Conservation (phyloP, 345 rosid genomes). For the Eucalyptus microcorys region DNA sequence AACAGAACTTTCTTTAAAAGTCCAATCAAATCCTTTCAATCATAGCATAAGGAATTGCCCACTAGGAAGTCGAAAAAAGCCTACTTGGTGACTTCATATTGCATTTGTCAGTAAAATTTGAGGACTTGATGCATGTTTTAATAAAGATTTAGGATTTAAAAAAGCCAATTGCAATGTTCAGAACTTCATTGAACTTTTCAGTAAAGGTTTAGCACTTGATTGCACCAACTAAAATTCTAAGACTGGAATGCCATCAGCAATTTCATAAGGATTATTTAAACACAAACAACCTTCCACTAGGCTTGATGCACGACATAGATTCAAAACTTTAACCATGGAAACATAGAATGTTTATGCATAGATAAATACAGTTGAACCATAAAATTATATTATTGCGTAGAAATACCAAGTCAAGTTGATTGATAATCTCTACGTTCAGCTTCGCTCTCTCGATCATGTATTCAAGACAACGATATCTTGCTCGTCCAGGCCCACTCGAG, state of each 20-base stretch:
- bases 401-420: conserved; percentile 85
- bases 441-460: conserved; percentile 62
- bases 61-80: background rate
- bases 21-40: background rate
- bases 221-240: background rate
- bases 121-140: background rate
- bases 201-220: background rate
- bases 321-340: background rate
- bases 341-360: background rate
- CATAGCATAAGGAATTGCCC: background rate
- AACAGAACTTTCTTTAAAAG: background rate
- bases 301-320: background rate
- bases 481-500: conserved; percentile 59
- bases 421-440: conserved; percentile 68
- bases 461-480: conserved; percentile 78
- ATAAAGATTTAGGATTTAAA: background rate
- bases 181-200: background rate
- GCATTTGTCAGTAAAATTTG: background rate
- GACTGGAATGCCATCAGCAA: background rate
- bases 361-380: background rate
- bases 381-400: background rate
- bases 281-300: background rate
- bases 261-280: background rate
- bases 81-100: background rate
- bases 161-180: background rate